These are phyloP conservation scores for Rhodocollybia butyracea DNA, from an alignment of 768 basidiomycete species.

Conservation along the genomic window DNA sequence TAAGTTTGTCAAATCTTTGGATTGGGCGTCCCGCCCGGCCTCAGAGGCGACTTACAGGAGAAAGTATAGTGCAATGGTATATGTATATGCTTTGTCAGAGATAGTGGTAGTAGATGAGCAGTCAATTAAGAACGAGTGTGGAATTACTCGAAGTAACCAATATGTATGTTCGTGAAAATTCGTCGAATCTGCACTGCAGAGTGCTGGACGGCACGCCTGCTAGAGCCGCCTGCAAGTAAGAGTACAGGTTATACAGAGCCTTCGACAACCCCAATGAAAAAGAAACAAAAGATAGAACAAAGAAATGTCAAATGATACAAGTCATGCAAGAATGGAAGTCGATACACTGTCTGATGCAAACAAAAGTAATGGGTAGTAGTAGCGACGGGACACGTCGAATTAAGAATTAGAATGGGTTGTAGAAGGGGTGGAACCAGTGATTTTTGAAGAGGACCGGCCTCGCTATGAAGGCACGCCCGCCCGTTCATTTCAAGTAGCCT, in stretches of 20 bases:
- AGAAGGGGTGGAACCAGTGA: background rate
- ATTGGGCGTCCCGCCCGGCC: too few relatives aligned
- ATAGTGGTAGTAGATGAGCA: too few relatives aligned
- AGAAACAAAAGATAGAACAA: background rate
- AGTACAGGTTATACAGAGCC: background rate
- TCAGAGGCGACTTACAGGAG: too few relatives aligned
- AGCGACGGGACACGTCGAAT: too few relatives aligned
- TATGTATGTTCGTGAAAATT: background rate
- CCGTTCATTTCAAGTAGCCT: constrained; percentile 11
- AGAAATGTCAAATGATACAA: background rate
- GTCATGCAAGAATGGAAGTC: background rate
- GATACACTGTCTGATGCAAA: background rate
- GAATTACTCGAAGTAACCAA: constrained; percentile 1
- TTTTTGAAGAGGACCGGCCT: background rate
- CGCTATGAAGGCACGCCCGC: too few relatives aligned
- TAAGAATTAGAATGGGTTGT: too few relatives aligned
- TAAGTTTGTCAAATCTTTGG: too few relatives aligned
- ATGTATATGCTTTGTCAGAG: too few relatives aligned
- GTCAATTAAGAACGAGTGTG: background rate
- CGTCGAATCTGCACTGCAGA: background rate
- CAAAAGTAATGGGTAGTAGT: too few relatives aligned
- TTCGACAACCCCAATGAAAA: background rate
- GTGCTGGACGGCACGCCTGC: too few relatives aligned
- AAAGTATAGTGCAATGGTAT: too few relatives aligned
- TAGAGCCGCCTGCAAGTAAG: background rate